Base-by-base conservation (phyloP, 2,329 filamentous ascomycete species). In the Ophiosphaerella korrae region DNA sequence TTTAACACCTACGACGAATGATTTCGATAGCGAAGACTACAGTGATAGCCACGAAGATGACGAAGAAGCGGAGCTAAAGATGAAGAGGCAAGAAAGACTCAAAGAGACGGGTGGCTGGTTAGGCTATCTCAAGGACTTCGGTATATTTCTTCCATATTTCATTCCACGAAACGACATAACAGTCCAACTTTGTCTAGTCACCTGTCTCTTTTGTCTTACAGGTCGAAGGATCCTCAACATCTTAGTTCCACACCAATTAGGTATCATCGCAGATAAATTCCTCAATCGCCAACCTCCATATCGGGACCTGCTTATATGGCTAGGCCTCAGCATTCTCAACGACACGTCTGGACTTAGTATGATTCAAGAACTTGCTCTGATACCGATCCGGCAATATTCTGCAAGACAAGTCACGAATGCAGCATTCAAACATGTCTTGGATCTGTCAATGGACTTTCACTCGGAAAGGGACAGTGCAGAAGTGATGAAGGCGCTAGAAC, bases 91-190 rank as follows among this genome's bases (percentile, higher is more conserved):
- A 55, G 86, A 89, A 70, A 82, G 86, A 5, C 77, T 91, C 12
- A 80, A 86, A 63, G 83, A 88, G 55, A 83, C 86, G 48, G 88
- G 88, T 1, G 89, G 85, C 60, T 92, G 88, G 88, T 81, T 89
- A 58, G 82, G 83, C 40, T 93, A 93, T 64, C 77, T 86, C 29
- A 89, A 88, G 67, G 84, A 86, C 12, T 94, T 90, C 75, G 77
- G 75, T 62, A 69, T 92, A 36, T 87, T 95, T 67, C 78, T 92
- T 29, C 90, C 89, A 0, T 88, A 90, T 63, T 78, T 95, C 23
- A 91, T 88, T 84, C 90, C 91, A 1, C 80, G 84, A 43, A 80
- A 84, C 35, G 82, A 87, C 61, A 78, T 77, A 29, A 69, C 75
- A 11, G 79, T 93, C 7, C 89, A 92, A 63, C 66, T 88, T 18